Conservation (phyloP, 495 filamentous ascomycete species). For the Aspergillus asperescens region DNA sequence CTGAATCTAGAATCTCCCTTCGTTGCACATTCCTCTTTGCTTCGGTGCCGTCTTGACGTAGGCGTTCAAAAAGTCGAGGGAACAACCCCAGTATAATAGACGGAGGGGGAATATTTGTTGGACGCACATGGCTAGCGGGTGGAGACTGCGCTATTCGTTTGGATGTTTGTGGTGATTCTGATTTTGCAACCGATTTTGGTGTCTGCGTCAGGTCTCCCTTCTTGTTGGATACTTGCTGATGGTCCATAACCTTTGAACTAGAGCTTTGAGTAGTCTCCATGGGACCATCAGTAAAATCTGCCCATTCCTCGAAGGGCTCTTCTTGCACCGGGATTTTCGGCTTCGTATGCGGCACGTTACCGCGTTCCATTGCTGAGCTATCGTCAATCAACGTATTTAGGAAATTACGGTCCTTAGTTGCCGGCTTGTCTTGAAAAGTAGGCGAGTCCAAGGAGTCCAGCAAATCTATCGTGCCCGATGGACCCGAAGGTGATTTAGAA, state of each 20-base stretch:
- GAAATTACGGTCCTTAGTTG: neutral
- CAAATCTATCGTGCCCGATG: neutral
- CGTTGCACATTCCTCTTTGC: slow-evolving; percentile 21
- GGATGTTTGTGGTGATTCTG: neutral
- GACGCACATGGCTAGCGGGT: slow-evolving; percentile 45
- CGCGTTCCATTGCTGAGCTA: neutral
- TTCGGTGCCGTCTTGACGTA: slow-evolving; percentile 34
- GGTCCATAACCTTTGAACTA: slow-evolving; percentile 4
- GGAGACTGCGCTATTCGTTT: neutral
- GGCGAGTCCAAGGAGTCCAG: slow-evolving; percentile 26
- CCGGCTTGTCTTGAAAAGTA: slow-evolving; percentile 20
- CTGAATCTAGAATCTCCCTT: slow-evolving; percentile 11
- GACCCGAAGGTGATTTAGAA: neutral
- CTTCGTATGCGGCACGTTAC: slow-evolving; percentile 16
- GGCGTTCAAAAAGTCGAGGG: slow-evolving; percentile 53
- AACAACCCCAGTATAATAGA: slow-evolving; percentile 74
- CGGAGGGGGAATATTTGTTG: slow-evolving; percentile 86
- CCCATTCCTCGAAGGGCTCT: slow-evolving; percentile 42
- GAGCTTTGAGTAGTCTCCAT: slow-evolving; percentile 12
- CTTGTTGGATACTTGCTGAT: neutral
- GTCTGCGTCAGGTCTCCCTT: neutral
- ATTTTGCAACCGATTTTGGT: neutral
- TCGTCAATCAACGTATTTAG: slow-evolving; percentile 3
- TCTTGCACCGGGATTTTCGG: slow-evolving; percentile 54
- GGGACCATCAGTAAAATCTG: slow-evolving; percentile 35